A percentile compares a stretch with the other conserved stretches of the same genome.
phyloP scores from a whole-genome alignment of 371 early-diverging fungal genomes.

The Rhizopus delemar region DNA sequence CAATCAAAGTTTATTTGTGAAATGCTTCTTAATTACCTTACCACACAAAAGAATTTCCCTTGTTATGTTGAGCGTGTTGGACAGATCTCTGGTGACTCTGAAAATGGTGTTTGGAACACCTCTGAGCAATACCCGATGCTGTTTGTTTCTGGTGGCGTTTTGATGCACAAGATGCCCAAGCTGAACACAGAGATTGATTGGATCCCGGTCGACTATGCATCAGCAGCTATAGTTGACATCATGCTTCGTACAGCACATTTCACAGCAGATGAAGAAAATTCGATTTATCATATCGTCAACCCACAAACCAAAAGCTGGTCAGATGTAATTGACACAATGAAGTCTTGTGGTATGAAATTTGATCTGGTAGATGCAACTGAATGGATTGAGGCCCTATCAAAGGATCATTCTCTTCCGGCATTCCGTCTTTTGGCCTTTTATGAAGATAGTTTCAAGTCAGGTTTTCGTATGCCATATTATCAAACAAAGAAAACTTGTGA shows the following conservation, averaged over 20 bases:
- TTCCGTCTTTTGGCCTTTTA: constrained; percentile 36
- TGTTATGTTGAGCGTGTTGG: constrained; percentile 41
- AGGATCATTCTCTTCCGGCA: constrained; percentile 33
- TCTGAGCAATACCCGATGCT: constrained; percentile 37
- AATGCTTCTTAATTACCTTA: constrained; percentile 23
- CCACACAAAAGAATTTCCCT: constrained; percentile 35
- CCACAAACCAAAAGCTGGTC: constrained; percentile 29
- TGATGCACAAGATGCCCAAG: constrained; percentile 24
- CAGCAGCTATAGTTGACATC: constrained; percentile 32
- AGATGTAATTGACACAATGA: constrained; percentile 27
- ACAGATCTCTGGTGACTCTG: constrained; percentile 43
- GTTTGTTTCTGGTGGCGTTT: constrained; percentile 32
- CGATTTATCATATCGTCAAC: constrained; percentile 42
- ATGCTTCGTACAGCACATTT: constrained; percentile 26
- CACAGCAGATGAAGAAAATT: not conserved
- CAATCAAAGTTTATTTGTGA: constrained; percentile 47
- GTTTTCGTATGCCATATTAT: constrained; percentile 18
- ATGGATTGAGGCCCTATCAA: constrained; percentile 29
- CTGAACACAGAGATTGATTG: constrained; percentile 34
- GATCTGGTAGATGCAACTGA: constrained; percentile 22
- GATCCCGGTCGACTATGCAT: constrained; percentile 39
- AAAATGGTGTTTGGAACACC: constrained; percentile 42
- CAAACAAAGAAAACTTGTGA: constrained; percentile 14
- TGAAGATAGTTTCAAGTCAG: constrained; percentile 12
- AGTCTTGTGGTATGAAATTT: constrained; percentile 32